Conservation (phyloP, 805 yeast species). For the Starmerella riodocensis region DNA sequence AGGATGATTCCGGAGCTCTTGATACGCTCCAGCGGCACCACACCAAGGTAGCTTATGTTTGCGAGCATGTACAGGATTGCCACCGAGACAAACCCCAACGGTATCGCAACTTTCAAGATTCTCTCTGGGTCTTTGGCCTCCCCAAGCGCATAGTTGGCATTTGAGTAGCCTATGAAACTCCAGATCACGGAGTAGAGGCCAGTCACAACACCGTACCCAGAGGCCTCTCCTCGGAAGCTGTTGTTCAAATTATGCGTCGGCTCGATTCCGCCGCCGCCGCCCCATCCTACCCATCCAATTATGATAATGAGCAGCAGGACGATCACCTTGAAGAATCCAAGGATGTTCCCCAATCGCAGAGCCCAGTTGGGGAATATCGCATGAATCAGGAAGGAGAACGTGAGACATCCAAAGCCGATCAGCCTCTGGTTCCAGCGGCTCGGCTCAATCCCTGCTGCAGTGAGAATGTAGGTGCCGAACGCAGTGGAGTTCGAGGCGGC, state of each 20-base stretch:
- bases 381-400: conserved; percentile 55
- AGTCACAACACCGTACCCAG: conserved; percentile 35
- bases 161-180: conserved; percentile 75
- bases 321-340: conserved; percentile 64
- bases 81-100: conserved; percentile 48
- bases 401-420: conserved; percentile 59
- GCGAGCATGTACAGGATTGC: conserved; percentile 60
- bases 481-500: conserved; percentile 75
- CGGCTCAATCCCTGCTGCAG: conserved; percentile 27
- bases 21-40: conserved; percentile 35
- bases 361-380: conserved; percentile 52
- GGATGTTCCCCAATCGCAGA: conserved; percentile 45
- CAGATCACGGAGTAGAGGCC: conserved; percentile 73
- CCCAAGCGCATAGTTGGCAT: conserved; percentile 70
- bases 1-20: conserved; percentile 50
- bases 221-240: conserved; percentile 36
- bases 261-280: conserved; percentile 44
- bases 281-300: conserved; percentile 70
- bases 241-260: conserved; percentile 48
- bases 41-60: conserved; percentile 55
- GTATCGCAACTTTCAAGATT: conserved; percentile 61
- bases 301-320: conserved; percentile 56
- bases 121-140: conserved; percentile 63
- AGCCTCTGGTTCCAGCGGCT: conserved; percentile 62
- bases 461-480: conserved; percentile 62